These are phyloP conservation scores for Zarea fungicola DNA, from an alignment of 2,329 filamentous ascomycete genomes.

Conservation along the genomic window DNA sequence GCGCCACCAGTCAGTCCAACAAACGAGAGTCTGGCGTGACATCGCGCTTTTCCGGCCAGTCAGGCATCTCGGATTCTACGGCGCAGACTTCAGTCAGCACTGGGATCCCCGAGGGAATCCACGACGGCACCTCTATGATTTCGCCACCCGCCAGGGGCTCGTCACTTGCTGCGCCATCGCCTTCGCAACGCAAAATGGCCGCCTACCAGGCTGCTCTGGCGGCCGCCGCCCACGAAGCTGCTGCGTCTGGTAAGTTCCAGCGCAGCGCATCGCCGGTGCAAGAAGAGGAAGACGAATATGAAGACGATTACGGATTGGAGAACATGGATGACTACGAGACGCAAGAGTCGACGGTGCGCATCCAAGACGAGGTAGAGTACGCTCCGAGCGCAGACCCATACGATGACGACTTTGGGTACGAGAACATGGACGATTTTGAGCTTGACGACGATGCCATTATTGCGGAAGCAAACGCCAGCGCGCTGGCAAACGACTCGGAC, in stretches of 20 bases:
- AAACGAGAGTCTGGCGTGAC: constrained; percentile 44
- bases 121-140: constrained; percentile 11
- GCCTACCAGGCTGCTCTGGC: constrained; percentile 82
- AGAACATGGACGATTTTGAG: constrained; percentile 62
- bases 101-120: constrained; percentile 16
- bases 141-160: constrained; percentile 5
- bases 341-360: constrained; percentile 39
- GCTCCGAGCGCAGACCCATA: constrained; percentile 38
- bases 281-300: constrained; percentile 20
- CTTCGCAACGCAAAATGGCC: constrained; percentile 33
- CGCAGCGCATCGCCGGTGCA: constrained; percentile 47
- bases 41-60: constrained; percentile 39
- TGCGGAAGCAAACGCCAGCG: constrained; percentile 90
- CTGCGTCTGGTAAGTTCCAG: constrained; percentile 68
- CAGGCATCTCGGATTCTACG: constrained; percentile 43
- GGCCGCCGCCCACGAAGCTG: constrained; percentile 72
- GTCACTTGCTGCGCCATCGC: background rate
- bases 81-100: constrained; percentile 47
- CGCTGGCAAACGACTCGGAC: constrained; percentile 84
- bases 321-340: constrained; percentile 12
- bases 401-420: constrained; percentile 51
- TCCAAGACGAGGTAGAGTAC: constrained; percentile 47
- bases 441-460: constrained; percentile 87
- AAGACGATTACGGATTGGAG: background rate
- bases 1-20: constrained; percentile 25